These are phyloP conservation scores for Pseudogymnoascus sp. DNA, from an alignment of 2,329 filamentous ascomycete genomes.

Conservation along the genomic window DNA sequence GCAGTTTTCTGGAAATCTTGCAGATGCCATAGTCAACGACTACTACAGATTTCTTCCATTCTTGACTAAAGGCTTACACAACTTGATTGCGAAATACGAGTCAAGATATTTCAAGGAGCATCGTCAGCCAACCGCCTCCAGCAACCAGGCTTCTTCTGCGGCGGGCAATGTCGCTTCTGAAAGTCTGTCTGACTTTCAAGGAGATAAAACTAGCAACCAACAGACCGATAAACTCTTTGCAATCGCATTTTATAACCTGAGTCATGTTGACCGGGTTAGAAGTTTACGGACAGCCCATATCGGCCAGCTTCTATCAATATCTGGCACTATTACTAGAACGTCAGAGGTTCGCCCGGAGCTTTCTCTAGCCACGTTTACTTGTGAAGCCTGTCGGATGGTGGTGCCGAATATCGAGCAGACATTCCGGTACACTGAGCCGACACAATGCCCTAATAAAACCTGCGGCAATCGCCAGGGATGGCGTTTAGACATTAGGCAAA, in stretches of 20 bases:
- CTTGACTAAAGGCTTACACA: slow-evolving; percentile 80
- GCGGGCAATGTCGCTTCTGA: slow-evolving; percentile 54
- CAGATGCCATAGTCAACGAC: slow-evolving; percentile 77
- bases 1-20: slow-evolving; percentile 69
- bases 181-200: slow-evolving; percentile 55
- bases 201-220: slow-evolving; percentile 76
- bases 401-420: slow-evolving; percentile 93
- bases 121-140: slow-evolving; percentile 72
- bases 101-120: slow-evolving; percentile 91
- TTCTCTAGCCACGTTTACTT: slow-evolving; percentile 85
- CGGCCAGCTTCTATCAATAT: slow-evolving; percentile 88
- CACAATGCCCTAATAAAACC: slow-evolving; percentile 81
- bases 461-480: slow-evolving; percentile 90
- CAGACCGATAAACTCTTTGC: slow-evolving; percentile 95
- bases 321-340: slow-evolving; percentile 90
- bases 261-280: slow-evolving; percentile 33
- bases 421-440: slow-evolving; percentile 94
- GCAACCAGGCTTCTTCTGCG: slow-evolving; percentile 62
- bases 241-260: slow-evolving; percentile 68
- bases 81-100: slow-evolving; percentile 89
- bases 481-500: slow-evolving; percentile 93
- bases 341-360: slow-evolving; percentile 95
- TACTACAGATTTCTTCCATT: slow-evolving; percentile 96
- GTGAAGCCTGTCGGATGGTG: slow-evolving; percentile 76
- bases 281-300: slow-evolving; percentile 76